phyloP scores from a whole-genome alignment of 208 protist genomes.

The Acanthamoeba culbertsoni region DNA sequence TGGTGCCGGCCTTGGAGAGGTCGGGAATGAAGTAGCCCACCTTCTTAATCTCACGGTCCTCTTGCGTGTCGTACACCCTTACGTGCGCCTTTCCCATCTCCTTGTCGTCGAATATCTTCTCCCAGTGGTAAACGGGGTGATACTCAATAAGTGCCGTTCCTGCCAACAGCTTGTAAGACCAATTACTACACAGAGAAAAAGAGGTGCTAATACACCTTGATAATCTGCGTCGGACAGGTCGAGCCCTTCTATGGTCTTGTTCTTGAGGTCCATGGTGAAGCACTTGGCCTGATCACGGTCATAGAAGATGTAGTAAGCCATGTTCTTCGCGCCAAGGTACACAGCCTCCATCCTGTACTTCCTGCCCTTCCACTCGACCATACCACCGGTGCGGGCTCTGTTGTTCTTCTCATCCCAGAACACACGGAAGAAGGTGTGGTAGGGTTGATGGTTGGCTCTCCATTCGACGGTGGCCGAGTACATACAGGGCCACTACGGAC shows the following conservation, averaged over 20 bases:
- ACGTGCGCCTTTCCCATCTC: neutral
- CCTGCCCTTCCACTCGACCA: conserved; percentile 40
- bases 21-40: neutral
- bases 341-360: conserved; percentile 30
- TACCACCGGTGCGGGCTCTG: neutral
- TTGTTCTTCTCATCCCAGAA: conserved; percentile 56
- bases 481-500: conserved; percentile 2
- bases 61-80: conserved; percentile 15
- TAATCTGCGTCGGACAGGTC: neutral
- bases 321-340: neutral
- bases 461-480: neutral
- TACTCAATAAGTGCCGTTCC: neutral
- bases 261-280: conserved; percentile 4
- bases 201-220: neutral
- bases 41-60: conserved; percentile 46
- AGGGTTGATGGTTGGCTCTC: neutral
- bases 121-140: conserved; percentile 49
- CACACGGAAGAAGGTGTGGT: neutral
- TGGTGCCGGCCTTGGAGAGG: neutral
- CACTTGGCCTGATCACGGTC: neutral
- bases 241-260: neutral
- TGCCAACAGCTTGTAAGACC: neutral
- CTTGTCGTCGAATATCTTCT: neutral
- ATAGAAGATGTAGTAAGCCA: conserved; percentile 10
- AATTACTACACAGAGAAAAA: neutral